A percentile compares a stretch with the other conserved stretches of the same genome.
These are phyloP conservation scores for Orbilia javanica DNA, from an alignment of 2,329 filamentous ascomycete genomes.

Conservation along the genomic window DNA sequence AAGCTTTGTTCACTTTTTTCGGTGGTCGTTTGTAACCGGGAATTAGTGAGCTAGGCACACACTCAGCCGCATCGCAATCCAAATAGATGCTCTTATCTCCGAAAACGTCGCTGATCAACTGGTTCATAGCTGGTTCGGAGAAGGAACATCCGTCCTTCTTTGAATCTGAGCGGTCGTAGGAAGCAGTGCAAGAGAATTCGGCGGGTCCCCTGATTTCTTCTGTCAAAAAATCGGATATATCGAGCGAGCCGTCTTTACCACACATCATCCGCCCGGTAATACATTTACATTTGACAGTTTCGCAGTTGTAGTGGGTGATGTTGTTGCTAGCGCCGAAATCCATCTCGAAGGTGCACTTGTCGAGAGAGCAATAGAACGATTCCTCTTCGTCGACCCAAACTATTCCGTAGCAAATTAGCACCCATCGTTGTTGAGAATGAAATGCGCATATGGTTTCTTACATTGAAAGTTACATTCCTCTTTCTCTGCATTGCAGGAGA, in stretches of 20 bases:
- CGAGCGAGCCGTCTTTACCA: constrained; percentile 88
- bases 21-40: constrained; percentile 89
- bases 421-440: neutral
- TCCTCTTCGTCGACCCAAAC: constrained; percentile 95
- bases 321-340: constrained; percentile 79
- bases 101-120: constrained; percentile 87
- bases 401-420: constrained; percentile 63
- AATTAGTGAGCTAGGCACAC: constrained; percentile 90
- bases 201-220: constrained; percentile 88
- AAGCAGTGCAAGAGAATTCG: constrained; percentile 78
- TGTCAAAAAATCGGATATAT: constrained; percentile 88
- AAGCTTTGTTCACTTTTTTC: constrained; percentile 94
- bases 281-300: constrained; percentile 86
- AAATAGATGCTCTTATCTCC: constrained; percentile 90
- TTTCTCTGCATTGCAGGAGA: constrained; percentile 82
- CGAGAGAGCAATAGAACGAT: constrained; percentile 94
- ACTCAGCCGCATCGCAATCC: constrained; percentile 87
- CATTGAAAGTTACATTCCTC: constrained; percentile 94
- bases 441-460: constrained; percentile 64
- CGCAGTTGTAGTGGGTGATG: constrained; percentile 84
- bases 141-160: constrained; percentile 83
- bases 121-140: constrained; percentile 91
- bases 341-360: constrained; percentile 80
- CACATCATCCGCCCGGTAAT: constrained; percentile 93
- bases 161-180: constrained; percentile 67